Conservation (phyloP, 2,329 filamentous ascomycete genomes). For the Metarhizium rileyi region DNA sequence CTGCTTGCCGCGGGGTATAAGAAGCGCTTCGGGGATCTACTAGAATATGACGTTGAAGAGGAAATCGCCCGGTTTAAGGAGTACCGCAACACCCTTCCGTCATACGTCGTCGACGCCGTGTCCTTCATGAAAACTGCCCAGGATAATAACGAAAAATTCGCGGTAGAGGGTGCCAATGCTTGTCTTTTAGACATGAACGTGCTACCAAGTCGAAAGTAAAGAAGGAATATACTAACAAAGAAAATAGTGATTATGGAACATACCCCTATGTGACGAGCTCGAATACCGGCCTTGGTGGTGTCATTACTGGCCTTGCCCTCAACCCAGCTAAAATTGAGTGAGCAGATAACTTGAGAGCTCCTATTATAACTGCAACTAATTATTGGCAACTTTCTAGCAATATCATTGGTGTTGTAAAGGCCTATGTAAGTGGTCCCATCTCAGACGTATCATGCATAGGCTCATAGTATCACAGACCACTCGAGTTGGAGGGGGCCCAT, state of each 20-base stretch:
- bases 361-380: no score
- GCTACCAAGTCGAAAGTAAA: no score
- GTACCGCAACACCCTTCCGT: constrained; percentile 46
- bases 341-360: no score
- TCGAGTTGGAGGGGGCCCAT: constrained; percentile 9
- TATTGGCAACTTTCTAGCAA: no score
- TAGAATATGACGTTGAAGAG: constrained; percentile 57
- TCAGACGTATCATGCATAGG: not conserved
- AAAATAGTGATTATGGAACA: constrained; percentile 10
- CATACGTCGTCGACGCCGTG: constrained; percentile 58
- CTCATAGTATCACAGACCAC: constrained; percentile 7
- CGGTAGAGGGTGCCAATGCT: constrained; percentile 53
- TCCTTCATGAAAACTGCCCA: constrained; percentile 54
- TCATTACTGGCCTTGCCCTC: constrained; percentile 17
- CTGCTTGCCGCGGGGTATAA: constrained; percentile 48
- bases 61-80: constrained; percentile 54
- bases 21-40: constrained; percentile 58
- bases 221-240: not conserved
- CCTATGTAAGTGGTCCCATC: constrained; percentile 3
- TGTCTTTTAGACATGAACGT: constrained; percentile 5
- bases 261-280: constrained; percentile 16
- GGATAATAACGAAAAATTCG: constrained; percentile 45
- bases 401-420: constrained; percentile 56
- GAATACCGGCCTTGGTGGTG: constrained; percentile 17
- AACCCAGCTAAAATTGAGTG: constrained; percentile 47